Evolutionary conservation across 768 basidiomycete species (phyloP).

Genomic region (Termitomyces sp.): DNA sequence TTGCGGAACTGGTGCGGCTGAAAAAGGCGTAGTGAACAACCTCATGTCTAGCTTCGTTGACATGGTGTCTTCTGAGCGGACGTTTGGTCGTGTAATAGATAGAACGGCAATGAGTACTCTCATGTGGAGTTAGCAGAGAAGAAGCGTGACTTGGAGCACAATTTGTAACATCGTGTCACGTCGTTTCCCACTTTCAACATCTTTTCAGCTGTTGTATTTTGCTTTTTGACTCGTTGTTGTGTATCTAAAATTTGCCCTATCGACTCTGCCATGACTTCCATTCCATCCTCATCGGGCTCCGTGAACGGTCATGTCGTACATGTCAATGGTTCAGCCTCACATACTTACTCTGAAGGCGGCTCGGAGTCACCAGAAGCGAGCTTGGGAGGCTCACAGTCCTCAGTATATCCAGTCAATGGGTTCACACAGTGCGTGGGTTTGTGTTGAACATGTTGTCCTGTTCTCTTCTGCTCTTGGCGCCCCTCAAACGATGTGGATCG

Average conservation of each 20-base stretch:
- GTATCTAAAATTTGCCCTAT: constrained; percentile 1
- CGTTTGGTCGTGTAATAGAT: constrained; percentile 40
- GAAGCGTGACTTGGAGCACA: constrained; percentile 5
- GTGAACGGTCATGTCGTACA: constrained; percentile 50
- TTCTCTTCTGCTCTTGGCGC: constrained; percentile 4
- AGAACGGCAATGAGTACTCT: constrained; percentile 12
- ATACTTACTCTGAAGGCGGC: constrained; percentile 32
- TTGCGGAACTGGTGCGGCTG: constrained; percentile 37
- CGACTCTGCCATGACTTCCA: constrained; percentile 30
- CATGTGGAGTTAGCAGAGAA: background rate
- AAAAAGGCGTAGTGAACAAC: constrained; percentile 41
- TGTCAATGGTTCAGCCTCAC: constrained; percentile 45
- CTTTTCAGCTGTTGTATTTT: constrained; percentile 7
- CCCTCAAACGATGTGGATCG: constrained; percentile 8
- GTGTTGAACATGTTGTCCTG: background rate
- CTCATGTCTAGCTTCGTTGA: constrained; percentile 56
- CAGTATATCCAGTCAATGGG: constrained; percentile 49
- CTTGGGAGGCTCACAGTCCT: constrained; percentile 33
- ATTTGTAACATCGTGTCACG: constrained; percentile 16
- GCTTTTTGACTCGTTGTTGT: constrained; percentile 9
- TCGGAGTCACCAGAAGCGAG: constrained; percentile 33
- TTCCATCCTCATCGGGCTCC: constrained; percentile 36
- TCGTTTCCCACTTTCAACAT: constrained; percentile 11
- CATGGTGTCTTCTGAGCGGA: constrained; percentile 33
- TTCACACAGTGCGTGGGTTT: constrained; percentile 51